Evolutionary conservation across 2,329 filamentous ascomycete species (phyloP).

Genomic region (Coniochaeta sp.): DNA sequence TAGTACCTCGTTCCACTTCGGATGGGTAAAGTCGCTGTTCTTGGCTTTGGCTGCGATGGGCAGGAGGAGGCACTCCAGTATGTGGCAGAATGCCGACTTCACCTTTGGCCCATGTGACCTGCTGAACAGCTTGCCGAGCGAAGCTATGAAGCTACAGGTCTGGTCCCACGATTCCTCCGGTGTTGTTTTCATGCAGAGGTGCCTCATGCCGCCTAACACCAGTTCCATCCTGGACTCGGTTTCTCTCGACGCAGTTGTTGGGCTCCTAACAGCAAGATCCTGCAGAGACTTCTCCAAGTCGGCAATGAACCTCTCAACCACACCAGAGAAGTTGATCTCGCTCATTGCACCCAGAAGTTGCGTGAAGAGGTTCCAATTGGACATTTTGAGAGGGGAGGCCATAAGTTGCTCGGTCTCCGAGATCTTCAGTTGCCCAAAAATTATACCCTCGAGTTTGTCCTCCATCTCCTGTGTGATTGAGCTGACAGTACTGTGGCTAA

Average conservation of each 20-base stretch:
- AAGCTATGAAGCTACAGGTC: conserved; percentile 82
- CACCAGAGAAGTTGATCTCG: conserved; percentile 78
- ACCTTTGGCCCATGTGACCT: conserved; percentile 81
- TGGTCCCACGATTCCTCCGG: conserved; percentile 73
- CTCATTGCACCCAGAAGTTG: conserved; percentile 96
- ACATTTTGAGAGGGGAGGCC: conserved; percentile 74
- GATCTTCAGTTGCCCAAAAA: conserved; percentile 89
- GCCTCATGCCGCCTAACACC: conserved; percentile 85
- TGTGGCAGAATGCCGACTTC: conserved; percentile 91
- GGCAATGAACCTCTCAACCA: conserved; percentile 72
- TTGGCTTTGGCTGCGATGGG: conserved; percentile 78
- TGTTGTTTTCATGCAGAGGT: conserved; percentile 69
- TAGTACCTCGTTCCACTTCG: conserved; percentile 83
- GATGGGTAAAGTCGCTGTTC: conserved; percentile 66
- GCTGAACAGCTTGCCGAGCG: conserved; percentile 74
- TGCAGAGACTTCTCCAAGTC: conserved; percentile 75
- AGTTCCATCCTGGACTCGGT: conserved; percentile 78
- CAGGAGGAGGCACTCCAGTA: conserved; percentile 78
- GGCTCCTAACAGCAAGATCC: conserved; percentile 65
- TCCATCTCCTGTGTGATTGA: conserved; percentile 88
- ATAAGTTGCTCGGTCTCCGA: conserved; percentile 76
- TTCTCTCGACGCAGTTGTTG: conserved; percentile 50
- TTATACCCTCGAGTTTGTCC: conserved; percentile 87
- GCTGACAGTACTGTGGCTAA: conserved; percentile 77
- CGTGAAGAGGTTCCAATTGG: conserved; percentile 93